These are phyloP conservation scores for Acanthochlamys bracteata DNA, from an alignment of 106 monocot genomes.

Conservation along the genomic window DNA sequence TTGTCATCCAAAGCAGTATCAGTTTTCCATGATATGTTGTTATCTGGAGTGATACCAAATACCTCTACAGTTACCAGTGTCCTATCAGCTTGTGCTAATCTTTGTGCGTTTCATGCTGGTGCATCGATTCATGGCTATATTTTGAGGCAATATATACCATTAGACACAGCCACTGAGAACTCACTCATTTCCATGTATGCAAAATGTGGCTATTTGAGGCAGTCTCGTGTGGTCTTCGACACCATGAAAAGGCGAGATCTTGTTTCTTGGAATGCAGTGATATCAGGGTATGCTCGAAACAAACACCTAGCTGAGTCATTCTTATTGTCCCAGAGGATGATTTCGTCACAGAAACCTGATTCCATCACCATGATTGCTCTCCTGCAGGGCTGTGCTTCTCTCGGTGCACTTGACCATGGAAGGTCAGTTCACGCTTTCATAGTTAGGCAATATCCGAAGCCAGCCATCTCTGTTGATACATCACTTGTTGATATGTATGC, in stretches of 20 bases:
- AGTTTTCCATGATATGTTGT: slow-evolving; percentile 37
- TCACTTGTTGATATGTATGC: slow-evolving; percentile 52
- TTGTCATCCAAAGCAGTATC: slow-evolving; percentile 37
- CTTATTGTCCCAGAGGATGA: slow-evolving; percentile 32
- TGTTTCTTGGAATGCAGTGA: slow-evolving; percentile 63
- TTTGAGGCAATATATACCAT: slow-evolving; percentile 16
- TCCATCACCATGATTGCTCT: slow-evolving; percentile 41
- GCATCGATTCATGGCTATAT: slow-evolving; percentile 60
- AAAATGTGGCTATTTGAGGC: slow-evolving; percentile 36
- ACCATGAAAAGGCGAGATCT: slow-evolving; percentile 36
- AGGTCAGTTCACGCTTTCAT: slow-evolving; percentile 37
- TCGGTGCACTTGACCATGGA: slow-evolving; percentile 39
- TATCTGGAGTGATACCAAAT: slow-evolving; percentile 16
- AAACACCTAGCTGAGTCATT: slow-evolving; percentile 31
- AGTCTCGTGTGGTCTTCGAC: slow-evolving; percentile 22
- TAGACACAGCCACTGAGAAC: slow-evolving; percentile 37
- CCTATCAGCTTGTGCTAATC: slow-evolving; percentile 49
- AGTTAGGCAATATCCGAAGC: slow-evolving; percentile 12
- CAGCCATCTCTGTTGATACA: slow-evolving; percentile 31
- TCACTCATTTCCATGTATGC: slow-evolving; percentile 61
- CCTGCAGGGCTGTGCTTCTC: slow-evolving; percentile 48
- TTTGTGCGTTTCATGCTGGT: slow-evolving; percentile 24
- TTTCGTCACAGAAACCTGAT: slow-evolving; percentile 23
- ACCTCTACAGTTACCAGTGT: slow-evolving; percentile 35
- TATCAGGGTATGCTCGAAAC: slow-evolving; percentile 46